These are phyloP conservation scores for Solanum stenotomum DNA, from an alignment of 257 asterid species.

Conservation along the genomic window DNA sequence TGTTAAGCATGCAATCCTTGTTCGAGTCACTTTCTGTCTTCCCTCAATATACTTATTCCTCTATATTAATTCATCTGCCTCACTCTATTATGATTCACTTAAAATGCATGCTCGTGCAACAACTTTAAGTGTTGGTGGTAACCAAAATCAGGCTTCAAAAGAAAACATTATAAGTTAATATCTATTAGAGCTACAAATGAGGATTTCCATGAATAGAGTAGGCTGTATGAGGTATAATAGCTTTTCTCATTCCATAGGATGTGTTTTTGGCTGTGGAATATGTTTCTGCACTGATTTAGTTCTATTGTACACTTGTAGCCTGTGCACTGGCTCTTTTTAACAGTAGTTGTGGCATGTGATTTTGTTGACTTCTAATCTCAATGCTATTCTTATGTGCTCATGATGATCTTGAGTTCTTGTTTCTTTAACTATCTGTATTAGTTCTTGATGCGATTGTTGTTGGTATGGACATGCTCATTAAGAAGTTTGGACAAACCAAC, in stretches of 20 bases:
- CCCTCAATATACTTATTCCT: background rate
- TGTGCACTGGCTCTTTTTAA: background rate
- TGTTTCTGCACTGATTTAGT: background rate
- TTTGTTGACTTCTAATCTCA: background rate
- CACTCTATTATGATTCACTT: background rate
- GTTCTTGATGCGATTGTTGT: constrained; percentile 98
- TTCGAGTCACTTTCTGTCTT: background rate
- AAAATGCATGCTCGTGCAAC: background rate
- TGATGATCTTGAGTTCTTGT: constrained; percentile 1
- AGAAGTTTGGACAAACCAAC: constrained; percentile 63
- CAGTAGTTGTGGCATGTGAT: background rate
- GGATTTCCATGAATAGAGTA: background rate
- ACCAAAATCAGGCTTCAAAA: background rate
- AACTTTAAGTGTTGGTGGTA: background rate
- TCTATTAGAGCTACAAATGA: background rate
- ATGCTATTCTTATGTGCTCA: background rate
- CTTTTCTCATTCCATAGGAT: background rate
- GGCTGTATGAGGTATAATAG: background rate
- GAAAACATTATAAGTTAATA: background rate
- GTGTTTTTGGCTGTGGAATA: background rate
- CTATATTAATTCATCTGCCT: background rate
- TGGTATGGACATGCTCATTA: constrained; percentile 88
- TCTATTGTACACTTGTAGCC: background rate
- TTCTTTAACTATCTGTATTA: constrained; percentile 50
- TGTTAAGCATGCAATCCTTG: background rate